A percentile compares a stretch with the other conserved stretches of the same genome.
Evolutionary conservation across 2,329 filamentous ascomycete genomes (phyloP).

Genomic region (Colletotrichum sp.): DNA sequence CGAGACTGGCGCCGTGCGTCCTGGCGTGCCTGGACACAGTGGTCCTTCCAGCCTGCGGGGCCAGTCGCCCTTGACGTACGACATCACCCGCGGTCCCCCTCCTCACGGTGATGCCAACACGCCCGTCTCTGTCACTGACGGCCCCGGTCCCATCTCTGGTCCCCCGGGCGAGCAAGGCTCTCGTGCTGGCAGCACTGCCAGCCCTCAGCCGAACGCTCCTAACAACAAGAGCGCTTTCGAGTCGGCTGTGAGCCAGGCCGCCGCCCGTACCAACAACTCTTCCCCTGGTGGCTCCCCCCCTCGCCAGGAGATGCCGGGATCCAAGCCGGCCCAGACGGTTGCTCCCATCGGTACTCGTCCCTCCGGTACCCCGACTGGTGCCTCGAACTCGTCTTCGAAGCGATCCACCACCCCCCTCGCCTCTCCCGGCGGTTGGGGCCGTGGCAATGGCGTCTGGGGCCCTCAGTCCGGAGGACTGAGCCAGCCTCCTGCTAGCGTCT

Average conservation of each 20-base stretch:
- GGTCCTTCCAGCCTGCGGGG: conserved; percentile 72
- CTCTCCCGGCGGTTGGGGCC: conserved; percentile 87
- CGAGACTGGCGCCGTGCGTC: conserved; percentile 67
- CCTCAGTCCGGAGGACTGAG: conserved; percentile 76
- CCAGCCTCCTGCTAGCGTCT: conserved; percentile 84
- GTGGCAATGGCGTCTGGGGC: conserved; percentile 84
- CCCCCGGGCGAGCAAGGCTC: conserved; percentile 61
- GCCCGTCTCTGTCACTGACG: conserved; percentile 46
- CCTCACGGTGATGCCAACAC: conserved; percentile 56
- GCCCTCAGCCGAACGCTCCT: conserved; percentile 73
- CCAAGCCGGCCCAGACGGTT: conserved; percentile 68
- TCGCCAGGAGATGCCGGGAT: conserved; percentile 62
- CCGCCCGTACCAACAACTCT: conserved; percentile 81
- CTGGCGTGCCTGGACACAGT: conserved; percentile 70
- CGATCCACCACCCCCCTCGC: conserved; percentile 88
- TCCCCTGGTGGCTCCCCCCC: conserved; percentile 84
- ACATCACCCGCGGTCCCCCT: conserved; percentile 48
- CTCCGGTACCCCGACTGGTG: conserved; percentile 56
- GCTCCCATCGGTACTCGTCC: conserved; percentile 95
- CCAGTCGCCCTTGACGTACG: conserved; percentile 79
- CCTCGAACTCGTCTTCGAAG: conserved; percentile 62
- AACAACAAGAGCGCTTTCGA: conserved; percentile 66
- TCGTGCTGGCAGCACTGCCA: conserved; percentile 84
- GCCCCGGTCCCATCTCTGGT: conserved; percentile 48
- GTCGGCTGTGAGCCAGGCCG: conserved; percentile 70